Percentiles rank a stretch among this genome's conserved stretches.
phyloP scores from a whole-genome alignment of 1,284 basidiomycete genomes.

The Exsudoporus floridanus region DNA sequence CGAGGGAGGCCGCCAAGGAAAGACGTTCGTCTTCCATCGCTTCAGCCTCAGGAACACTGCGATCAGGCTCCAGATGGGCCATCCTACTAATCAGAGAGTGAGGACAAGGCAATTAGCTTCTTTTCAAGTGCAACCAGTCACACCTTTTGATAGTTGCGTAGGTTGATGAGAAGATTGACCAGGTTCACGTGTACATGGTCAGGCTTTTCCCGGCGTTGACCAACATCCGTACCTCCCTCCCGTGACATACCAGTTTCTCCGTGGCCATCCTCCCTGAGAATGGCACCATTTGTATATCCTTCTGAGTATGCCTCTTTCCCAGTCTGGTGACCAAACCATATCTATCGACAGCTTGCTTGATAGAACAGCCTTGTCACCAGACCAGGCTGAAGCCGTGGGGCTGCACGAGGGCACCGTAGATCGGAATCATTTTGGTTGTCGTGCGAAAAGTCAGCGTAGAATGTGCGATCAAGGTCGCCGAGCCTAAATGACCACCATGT shows the following conservation, averaged over 20 bases:
- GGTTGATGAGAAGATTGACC: too few species aligned
- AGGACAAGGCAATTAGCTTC: too few species aligned
- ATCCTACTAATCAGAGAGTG: constrained; percentile 5
- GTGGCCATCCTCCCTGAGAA: constrained; percentile 62
- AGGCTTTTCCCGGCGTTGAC: constrained; percentile 59
- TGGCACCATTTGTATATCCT: constrained; percentile 53
- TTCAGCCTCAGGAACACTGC: neutral
- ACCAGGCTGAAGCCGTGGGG: constrained; percentile 40
- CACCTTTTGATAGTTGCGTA: too few species aligned
- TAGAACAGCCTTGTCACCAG: too few species aligned
- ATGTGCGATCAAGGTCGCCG: constrained; percentile 53
- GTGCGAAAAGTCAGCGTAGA: constrained; percentile 79
- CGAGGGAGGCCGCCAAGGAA: constrained; percentile 11
- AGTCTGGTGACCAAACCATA: too few species aligned
- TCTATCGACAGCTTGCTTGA: too few species aligned
- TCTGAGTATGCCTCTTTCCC: constrained; percentile 46
- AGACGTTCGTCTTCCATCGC: constrained; percentile 2
- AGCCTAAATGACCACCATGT: too few species aligned
- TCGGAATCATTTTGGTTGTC: constrained; percentile 79
- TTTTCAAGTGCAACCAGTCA: neutral
- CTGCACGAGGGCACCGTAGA: constrained; percentile 65
- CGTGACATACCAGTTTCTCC: constrained; percentile 53
- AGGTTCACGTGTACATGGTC: too few species aligned
- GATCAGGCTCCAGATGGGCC: constrained; percentile 11
- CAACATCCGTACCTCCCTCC: constrained; percentile 35